phyloP scores from a whole-genome alignment of 805 yeast genomes.

The Suhomyces sp. region DNA sequence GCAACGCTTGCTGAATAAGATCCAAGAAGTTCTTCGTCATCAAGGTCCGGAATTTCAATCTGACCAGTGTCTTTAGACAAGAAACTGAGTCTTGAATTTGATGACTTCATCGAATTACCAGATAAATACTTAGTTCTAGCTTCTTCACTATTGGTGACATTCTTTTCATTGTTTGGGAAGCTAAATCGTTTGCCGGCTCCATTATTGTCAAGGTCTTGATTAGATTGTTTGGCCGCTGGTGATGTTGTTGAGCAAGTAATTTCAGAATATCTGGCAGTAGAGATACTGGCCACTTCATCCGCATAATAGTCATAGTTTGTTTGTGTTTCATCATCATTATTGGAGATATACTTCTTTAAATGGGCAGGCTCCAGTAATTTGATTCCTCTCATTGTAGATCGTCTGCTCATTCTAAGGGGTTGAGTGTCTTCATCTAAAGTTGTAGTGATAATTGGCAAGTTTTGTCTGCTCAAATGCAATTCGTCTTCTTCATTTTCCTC shows the following conservation, averaged over 20 bases:
- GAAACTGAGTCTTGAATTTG: constrained; percentile 8
- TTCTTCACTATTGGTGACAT: constrained; percentile 32
- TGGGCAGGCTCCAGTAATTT: too few species aligned
- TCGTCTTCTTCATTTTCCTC: background rate
- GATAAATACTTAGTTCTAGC: background rate
- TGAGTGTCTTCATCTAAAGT: constrained; percentile 9
- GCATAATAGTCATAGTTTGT: constrained; percentile 13
- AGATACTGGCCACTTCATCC: constrained; percentile 10
- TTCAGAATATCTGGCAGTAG: constrained; percentile 12
- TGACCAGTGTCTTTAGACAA: constrained; percentile 26
- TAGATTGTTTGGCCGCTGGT: background rate
- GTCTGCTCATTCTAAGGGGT: constrained; percentile 16
- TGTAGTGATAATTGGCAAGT: too few species aligned
- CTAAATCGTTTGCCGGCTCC: constrained; percentile 38
- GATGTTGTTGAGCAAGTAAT: constrained; percentile 7
- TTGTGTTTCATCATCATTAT: too few species aligned
- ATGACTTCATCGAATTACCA: constrained; percentile 7
- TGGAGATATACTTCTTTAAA: too few species aligned
- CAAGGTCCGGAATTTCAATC: constrained; percentile 43
- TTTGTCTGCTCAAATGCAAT: too few species aligned
- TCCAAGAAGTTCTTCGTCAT: constrained; percentile 17
- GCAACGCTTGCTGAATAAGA: constrained; percentile 7
- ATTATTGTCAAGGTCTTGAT: constrained; percentile 26
- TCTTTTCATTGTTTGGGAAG: constrained; percentile 36
- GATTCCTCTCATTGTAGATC: constrained; percentile 6